Base-by-base conservation (phyloP, 2,329 filamentous ascomycete genomes). In the Ceratocystis eucalypticola region DNA sequence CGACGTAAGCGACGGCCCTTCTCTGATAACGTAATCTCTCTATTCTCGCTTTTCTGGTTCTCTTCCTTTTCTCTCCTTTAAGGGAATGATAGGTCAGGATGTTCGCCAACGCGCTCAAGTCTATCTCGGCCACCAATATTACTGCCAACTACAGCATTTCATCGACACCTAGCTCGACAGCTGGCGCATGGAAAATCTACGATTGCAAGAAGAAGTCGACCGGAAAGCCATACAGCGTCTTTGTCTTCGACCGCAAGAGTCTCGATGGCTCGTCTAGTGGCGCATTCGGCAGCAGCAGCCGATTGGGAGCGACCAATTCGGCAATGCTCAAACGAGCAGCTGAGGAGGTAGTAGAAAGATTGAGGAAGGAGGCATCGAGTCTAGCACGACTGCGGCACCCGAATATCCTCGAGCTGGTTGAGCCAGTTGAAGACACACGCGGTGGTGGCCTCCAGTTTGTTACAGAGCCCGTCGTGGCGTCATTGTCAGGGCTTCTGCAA, bases 121-220 rank as follows among this genome's bases (percentile, higher is more conserved):
- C 93, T 70, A 93, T 97, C 75, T 88, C 87, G 70, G 93, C 84
- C 71, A 82, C 89, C 68, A 96, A 96, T 77, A 97, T 99, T 77
- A 87, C 86, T 68, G 86, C 88, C 74, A 95, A 96, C 78, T 99
- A 99, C 77, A 85, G 88, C 71, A 81, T 97, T 70, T 87, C 90
- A 25, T 81, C 86, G 30, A 85, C 84, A 68, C 84, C 88, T 10
- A 87, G 85, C n/a, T 88, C 91, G 64, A 85, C 85, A 64, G 89
- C 92, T 17, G 94, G 94, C 20, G 90, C 92, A 67, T 99, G 94
- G 94, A 96, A 91, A 79, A 94, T 99, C 72, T 93, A 93, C 81
- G 92, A 96, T 78, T 92, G 89, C 68, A 97, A 96, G 80, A 95
- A 95, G 78, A 97, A 96, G 77, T 91, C 88, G 37, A 96, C 91